These are phyloP conservation scores for Magnolia changhungtana DNA, from an alignment of 164 flowering plant species.

Conservation along the genomic window DNA sequence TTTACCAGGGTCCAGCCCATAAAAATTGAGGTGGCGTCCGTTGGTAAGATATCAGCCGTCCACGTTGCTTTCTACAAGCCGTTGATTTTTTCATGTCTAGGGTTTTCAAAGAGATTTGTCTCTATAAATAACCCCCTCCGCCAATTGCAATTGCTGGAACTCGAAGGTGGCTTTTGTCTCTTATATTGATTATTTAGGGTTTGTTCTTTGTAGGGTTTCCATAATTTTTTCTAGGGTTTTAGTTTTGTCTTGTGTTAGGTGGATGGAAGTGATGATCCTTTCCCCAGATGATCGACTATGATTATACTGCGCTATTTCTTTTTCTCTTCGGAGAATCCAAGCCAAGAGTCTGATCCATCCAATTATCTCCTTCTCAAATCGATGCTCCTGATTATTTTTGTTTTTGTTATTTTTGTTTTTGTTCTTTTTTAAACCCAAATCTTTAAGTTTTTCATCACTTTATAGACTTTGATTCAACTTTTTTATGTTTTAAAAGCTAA, in stretches of 20 bases:
- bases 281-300: conserved; percentile 19
- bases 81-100: neutral
- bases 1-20: too few relatives aligned
- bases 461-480: too few relatives aligned
- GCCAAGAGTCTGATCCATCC: conserved; percentile 19
- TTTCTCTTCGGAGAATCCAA: conserved; percentile 3
- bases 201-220: too few relatives aligned
- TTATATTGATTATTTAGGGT: neutral
- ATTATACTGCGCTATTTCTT: conserved; percentile 8
- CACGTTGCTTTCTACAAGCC: neutral
- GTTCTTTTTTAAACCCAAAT: too few relatives aligned
- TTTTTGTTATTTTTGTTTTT: too few relatives aligned
- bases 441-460: too few relatives aligned
- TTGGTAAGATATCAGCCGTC: neutral
- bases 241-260: neutral
- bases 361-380: neutral
- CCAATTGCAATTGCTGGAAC: neutral
- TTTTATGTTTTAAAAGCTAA: too few relatives aligned
- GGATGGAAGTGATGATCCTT: conserved; percentile 14
- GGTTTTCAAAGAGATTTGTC: neutral
- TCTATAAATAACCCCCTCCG: neutral
- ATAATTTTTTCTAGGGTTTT: neutral
- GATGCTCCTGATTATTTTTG: neutral
- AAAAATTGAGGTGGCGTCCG: neutral
- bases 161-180: neutral